Percentiles rank a stretch among this genome's conserved stretches.
These are phyloP conservation scores for Ophiostoma ulmi DNA, from an alignment of 2,329 filamentous ascomycete species.

Conservation along the genomic window DNA sequence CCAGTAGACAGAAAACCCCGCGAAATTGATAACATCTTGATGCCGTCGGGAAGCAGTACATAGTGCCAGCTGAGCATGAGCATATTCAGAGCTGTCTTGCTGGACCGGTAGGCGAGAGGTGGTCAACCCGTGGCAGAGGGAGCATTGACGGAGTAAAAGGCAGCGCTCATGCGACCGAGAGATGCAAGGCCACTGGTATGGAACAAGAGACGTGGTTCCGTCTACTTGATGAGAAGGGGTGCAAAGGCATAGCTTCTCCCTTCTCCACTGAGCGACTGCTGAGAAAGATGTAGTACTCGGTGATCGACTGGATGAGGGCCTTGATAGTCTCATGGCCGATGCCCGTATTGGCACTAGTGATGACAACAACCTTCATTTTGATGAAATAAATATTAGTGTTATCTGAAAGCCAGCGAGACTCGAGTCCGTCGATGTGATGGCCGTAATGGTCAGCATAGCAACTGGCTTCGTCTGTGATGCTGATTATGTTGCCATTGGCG, in stretches of 20 bases:
- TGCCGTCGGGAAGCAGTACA: background rate
- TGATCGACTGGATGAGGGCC: background rate
- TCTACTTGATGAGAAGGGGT: background rate
- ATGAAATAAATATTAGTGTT: background rate
- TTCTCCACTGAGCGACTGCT: background rate
- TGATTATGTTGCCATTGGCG: background rate
- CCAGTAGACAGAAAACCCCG: background rate
- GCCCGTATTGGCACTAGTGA: background rate
- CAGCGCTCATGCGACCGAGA: background rate
- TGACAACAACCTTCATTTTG: background rate
- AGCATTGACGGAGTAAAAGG: background rate
- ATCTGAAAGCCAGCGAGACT: too few relatives aligned
- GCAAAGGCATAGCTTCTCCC: background rate
- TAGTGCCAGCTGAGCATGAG: background rate
- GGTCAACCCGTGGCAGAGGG: background rate
- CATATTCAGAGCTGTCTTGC: background rate
- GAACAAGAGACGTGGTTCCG: background rate
- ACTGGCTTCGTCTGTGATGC: background rate
- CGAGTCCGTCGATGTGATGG: too few relatives aligned
- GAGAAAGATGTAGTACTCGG: background rate
- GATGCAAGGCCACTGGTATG: background rate
- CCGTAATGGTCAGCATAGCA: too few relatives aligned
- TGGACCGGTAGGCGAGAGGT: background rate
- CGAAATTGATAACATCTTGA: background rate
- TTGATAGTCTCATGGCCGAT: background rate